Conservation (phyloP, 2,329 filamentous ascomycete species). For the Acarospora socialis region DNA sequence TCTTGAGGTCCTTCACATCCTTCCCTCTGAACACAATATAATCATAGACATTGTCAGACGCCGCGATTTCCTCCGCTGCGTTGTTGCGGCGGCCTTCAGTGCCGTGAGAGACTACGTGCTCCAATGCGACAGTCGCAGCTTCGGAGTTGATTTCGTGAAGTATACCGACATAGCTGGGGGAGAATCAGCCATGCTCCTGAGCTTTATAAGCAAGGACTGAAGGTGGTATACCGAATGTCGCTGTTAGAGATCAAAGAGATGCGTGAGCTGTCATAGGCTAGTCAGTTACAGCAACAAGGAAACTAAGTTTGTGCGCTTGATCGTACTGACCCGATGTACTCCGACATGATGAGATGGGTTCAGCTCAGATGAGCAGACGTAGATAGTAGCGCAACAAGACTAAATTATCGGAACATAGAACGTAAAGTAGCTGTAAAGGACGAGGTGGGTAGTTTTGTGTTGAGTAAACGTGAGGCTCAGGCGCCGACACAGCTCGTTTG, state of each 20-base stretch:
- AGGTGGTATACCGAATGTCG: constrained; percentile 12
- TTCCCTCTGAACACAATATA: constrained; percentile 98
- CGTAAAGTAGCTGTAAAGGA: too few species aligned
- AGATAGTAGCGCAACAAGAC: neutral
- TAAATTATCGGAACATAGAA: neutral
- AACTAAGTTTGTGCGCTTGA: neutral
- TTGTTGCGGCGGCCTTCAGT: constrained; percentile 78
- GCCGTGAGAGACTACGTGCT: constrained; percentile 88
- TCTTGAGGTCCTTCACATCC: constrained; percentile 94
- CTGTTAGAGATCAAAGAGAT: constrained; percentile 15
- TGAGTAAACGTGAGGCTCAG: too few species aligned
- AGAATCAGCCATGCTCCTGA: neutral
- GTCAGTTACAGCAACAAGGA: constrained; percentile 6
- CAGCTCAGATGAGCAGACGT: neutral
- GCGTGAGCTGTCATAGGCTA: constrained; percentile 8
- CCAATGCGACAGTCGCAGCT: constrained; percentile 87
- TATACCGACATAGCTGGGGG: constrained; percentile 73
- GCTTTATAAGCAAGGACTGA: neutral
- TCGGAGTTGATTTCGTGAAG: constrained; percentile 98
- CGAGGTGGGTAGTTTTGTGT: too few species aligned
- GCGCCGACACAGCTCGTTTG: too few species aligned
- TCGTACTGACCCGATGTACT: constrained; percentile 14
- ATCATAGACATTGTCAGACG: constrained; percentile 83
- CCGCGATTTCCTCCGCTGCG: constrained; percentile 65
- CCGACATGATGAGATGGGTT: constrained; percentile 10